Evolutionary conservation across 257 asterid species (phyloP).

Genomic region (Parsonsia alboflavescens): DNA sequence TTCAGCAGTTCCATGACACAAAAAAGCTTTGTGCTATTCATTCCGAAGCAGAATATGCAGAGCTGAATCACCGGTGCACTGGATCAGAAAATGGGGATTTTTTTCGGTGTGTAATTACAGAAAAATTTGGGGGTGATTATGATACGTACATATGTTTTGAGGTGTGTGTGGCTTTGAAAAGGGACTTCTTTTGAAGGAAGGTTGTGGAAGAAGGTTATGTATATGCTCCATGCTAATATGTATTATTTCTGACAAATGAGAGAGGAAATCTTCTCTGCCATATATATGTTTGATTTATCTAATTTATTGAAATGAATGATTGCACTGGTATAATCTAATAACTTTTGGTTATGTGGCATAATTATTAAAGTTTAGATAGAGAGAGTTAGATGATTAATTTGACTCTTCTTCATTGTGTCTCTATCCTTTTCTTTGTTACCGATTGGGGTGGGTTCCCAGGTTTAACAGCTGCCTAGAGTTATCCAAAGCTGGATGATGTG

Average conservation of each 20-base stretch:
- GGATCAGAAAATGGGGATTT: not conserved
- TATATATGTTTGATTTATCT: not conserved
- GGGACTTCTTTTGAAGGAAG: not conserved
- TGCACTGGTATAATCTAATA: not conserved
- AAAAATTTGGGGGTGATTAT: no score
- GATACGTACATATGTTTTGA: no score
- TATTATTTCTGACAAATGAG: not conserved
- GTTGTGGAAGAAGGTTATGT: not conserved
- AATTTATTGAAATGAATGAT: not conserved
- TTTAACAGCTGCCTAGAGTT: no score
- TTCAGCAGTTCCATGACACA: not conserved
- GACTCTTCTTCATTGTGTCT: no score
- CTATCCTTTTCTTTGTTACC: no score
- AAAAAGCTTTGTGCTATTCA: not conserved
- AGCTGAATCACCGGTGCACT: no score
- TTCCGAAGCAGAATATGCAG: not conserved
- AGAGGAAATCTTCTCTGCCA: not conserved
- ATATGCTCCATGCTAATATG: slow-evolving; percentile 1
- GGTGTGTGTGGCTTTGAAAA: not conserved
- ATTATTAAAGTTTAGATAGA: no score
- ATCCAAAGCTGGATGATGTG: no score
- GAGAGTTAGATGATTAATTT: no score
- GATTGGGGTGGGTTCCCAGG: no score
- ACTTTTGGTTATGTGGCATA: no score
- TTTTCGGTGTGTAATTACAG: not conserved